Percentiles rank a stretch among this genome's conserved stretches.
These are phyloP conservation scores for Penicillium turbatum DNA, from an alignment of 495 filamentous ascomycete species.

Conservation along the genomic window DNA sequence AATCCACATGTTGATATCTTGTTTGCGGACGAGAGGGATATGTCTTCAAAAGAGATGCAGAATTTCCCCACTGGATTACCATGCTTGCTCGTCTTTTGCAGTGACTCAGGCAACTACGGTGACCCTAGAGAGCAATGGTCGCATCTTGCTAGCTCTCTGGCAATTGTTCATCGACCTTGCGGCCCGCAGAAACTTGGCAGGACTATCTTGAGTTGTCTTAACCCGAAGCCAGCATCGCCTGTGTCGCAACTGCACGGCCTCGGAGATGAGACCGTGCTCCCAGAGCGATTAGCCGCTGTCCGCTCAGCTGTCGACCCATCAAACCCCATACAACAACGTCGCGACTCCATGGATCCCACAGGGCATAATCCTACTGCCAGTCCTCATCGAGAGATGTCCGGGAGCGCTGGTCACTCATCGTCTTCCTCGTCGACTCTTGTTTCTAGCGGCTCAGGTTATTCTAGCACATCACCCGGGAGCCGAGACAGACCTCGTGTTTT, in stretches of 20 bases:
- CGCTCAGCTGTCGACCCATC: background rate
- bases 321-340: no score
- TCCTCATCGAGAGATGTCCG: background rate
- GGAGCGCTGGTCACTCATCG: background rate
- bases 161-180: conserved; percentile 44
- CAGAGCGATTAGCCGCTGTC: background rate
- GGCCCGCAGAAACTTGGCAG: conserved; percentile 61
- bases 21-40: conserved; percentile 31
- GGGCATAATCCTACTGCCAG: background rate
- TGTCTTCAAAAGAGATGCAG: conserved; percentile 9
- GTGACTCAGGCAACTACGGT: conserved; percentile 11
- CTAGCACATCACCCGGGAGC: background rate
- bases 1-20: conserved; percentile 26
- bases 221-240: background rate
- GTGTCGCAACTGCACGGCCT: no score
- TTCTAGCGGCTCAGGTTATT: background rate
- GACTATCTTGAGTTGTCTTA: conserved; percentile 34
- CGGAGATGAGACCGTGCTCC: background rate
- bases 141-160: conserved; percentile 24
- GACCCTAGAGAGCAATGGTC: conserved; percentile 17
- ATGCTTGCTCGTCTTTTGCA: conserved; percentile 25
- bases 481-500: conserved; percentile 40
- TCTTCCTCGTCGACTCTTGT: background rate
- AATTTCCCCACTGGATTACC: conserved; percentile 12
- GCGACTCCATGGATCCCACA: background rate